A percentile compares a stretch with the other conserved stretches of the same genome.
phyloP scores from a whole-genome alignment of 345 rosid species.

The Camelina laxa region DNA sequence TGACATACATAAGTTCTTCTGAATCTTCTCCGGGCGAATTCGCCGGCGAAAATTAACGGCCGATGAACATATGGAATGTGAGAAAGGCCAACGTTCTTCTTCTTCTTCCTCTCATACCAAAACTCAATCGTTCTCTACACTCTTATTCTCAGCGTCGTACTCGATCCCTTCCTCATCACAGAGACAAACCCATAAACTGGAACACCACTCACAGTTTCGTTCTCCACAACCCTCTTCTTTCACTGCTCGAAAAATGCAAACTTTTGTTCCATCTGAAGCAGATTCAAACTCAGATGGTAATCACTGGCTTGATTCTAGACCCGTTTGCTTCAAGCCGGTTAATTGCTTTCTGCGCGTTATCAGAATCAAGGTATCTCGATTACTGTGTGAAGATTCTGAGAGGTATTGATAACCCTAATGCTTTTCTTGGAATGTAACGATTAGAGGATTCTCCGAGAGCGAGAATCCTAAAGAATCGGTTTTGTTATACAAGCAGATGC shows the following conservation, averaged over 20 bases:
- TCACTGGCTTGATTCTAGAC: slow-evolving; percentile 58
- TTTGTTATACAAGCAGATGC: slow-evolving; percentile 64
- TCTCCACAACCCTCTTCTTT: slow-evolving; percentile 63
- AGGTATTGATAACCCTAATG: slow-evolving; percentile 47
- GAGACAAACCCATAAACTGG: slow-evolving; percentile 48
- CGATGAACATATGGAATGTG: slow-evolving; percentile 49
- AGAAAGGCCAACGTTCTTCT: slow-evolving; percentile 42
- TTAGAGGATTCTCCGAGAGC: slow-evolving; percentile 63
- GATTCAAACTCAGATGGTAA: slow-evolving; percentile 69
- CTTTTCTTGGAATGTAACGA: slow-evolving; percentile 81
- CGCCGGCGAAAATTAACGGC: slow-evolving; percentile 37
- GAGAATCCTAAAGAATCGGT: slow-evolving; percentile 51
- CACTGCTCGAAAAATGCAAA: slow-evolving; percentile 60
- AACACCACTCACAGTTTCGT: slow-evolving; percentile 54
- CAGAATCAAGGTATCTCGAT: slow-evolving; percentile 61
- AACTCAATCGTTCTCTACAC: slow-evolving; percentile 13
- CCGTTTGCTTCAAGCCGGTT: slow-evolving; percentile 69
- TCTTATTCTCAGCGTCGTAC: slow-evolving; percentile 42
- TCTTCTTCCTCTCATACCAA: slow-evolving; percentile 23
- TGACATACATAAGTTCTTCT: background rate
- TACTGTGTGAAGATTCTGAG: slow-evolving; percentile 62
- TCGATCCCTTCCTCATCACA: slow-evolving; percentile 54
- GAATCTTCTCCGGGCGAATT: background rate
- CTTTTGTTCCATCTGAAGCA: slow-evolving; percentile 66
- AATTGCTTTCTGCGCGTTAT: slow-evolving; percentile 63